These are phyloP conservation scores for Sonneratia caseolaris DNA, from an alignment of 345 rosid genomes.

Conservation along the genomic window DNA sequence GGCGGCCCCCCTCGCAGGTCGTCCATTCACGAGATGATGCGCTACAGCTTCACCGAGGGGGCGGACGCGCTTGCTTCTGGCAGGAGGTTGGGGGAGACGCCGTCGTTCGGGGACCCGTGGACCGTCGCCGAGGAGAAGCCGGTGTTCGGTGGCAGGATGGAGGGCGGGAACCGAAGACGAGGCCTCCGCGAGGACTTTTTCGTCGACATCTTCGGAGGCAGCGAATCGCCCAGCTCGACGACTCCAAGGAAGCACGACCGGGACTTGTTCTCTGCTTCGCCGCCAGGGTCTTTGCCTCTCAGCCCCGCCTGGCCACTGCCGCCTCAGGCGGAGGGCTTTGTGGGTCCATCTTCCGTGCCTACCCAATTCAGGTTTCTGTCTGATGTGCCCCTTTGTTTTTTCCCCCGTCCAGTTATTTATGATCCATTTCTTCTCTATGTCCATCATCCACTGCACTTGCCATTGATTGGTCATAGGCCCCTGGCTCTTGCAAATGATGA, in stretches of 20 bases:
- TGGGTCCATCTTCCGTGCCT: slow-evolving; percentile 25
- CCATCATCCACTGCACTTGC: background rate
- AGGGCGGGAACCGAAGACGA: slow-evolving; percentile 30
- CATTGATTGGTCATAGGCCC: background rate
- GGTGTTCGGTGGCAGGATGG: slow-evolving; percentile 52
- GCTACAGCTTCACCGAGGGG: slow-evolving; percentile 31
- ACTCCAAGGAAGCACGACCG: slow-evolving; percentile 36
- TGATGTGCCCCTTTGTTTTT: background rate
- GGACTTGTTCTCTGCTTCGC: slow-evolving; percentile 29
- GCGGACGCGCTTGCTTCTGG: slow-evolving; percentile 10
- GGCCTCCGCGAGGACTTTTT: slow-evolving; percentile 43
- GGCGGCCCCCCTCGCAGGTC: slow-evolving; percentile 78
- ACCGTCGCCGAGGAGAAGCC: slow-evolving; percentile 49
- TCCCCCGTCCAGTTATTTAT: background rate
- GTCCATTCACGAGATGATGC: slow-evolving; percentile 30
- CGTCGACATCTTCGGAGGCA: slow-evolving; percentile 56
- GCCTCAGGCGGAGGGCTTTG: slow-evolving; percentile 38
- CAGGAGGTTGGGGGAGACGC: background rate
- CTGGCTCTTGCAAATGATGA: too few relatives aligned
- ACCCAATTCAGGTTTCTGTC: slow-evolving; percentile 59
- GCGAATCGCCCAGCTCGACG: slow-evolving; percentile 36
- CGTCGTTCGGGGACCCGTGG: slow-evolving; percentile 23
- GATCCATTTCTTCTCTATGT: background rate
- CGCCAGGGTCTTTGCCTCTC: slow-evolving; percentile 43
- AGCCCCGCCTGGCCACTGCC: slow-evolving; percentile 53